Evolutionary conservation across 1,139 yeast species (phyloP), one percentile per base, ranked within the genome.

Genomic region (Kodamaea sp.): DNA sequence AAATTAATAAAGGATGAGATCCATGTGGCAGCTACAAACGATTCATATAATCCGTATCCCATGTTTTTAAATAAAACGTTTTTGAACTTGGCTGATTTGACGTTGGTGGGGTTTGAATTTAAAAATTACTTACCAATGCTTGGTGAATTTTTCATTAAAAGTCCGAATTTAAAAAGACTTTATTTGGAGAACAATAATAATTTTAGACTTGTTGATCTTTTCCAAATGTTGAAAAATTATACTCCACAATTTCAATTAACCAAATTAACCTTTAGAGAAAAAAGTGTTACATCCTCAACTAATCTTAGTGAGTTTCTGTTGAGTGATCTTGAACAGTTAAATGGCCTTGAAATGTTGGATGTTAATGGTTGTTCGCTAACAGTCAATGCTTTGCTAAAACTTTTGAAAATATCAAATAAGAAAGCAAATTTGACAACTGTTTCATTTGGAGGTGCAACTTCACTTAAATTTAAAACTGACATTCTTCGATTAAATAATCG

Each of bases 141-240:
- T 26, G 71, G 71, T 4, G 49, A 52, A 2, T 65, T 67, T 35
- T 42, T 68, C n/a, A 35, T 53, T 2, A 44, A 39, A 1, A 40
- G 56, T 5, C 44, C 50, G 0, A 37, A 49, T 4, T 47, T 70
- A 11, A 50, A 40, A 26, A 53, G 43, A 8, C 26, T 70, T 5
- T 54, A 55, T 25, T 46, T 70, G 29, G 76, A 70, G 43, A 65
- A 69, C 40, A 69, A 69, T 46, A 44, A 45, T 4, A 56, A 54
- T 27, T 52, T 70, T 26, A 43, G 61, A 7, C 42, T 69, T 24
- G 46, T 56, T 8, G 54, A 53, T n/a, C 59, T 69, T 30, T 44
- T 69, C 15, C 60, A 57, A 32, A 48, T 67, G 31, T 44, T 69
- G 6, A 53, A 60, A 31, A 61, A 62, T 42, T 63, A 62, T 37